phyloP scores from a whole-genome alignment of 495 filamentous ascomycete species.

The Aspergillus cristatus region DNA sequence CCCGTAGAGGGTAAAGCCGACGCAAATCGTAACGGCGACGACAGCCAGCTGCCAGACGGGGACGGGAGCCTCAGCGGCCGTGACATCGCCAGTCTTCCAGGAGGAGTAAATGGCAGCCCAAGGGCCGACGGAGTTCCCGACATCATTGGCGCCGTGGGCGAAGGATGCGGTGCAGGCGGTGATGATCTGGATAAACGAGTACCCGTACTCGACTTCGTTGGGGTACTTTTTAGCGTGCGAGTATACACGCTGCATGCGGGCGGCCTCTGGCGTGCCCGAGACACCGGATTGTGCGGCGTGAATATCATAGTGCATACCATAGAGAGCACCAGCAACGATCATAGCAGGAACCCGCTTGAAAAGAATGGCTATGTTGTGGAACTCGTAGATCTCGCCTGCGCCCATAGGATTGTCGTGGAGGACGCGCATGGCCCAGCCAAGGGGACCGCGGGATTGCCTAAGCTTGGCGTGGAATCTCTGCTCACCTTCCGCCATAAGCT shows the following conservation, averaged over 20 bases:
- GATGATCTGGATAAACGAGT: slow-evolving; percentile 65
- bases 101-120: slow-evolving; percentile 60
- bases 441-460: slow-evolving; percentile 45
- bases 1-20: slow-evolving; percentile 53
- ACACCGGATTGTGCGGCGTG: slow-evolving; percentile 58
- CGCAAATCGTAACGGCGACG: slow-evolving; percentile 40
- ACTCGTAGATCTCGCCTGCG: slow-evolving; percentile 56
- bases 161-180: slow-evolving; percentile 70
- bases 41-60: slow-evolving; percentile 54
- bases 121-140: slow-evolving; percentile 67
- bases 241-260: slow-evolving; percentile 54
- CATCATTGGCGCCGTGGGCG: slow-evolving; percentile 73
- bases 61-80: slow-evolving; percentile 40
- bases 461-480: slow-evolving; percentile 45
- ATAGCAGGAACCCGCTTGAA: slow-evolving; percentile 52
- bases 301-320: slow-evolving; percentile 66
- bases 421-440: slow-evolving; percentile 65
- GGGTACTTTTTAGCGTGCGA: slow-evolving; percentile 54
- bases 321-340: slow-evolving; percentile 46
- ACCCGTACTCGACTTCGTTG: slow-evolving; percentile 68
- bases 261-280: slow-evolving; percentile 54
- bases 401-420: slow-evolving; percentile 61
- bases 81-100: slow-evolving; percentile 48
- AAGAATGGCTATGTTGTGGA: slow-evolving; percentile 51
- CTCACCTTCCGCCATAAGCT: slow-evolving; percentile 43